Conservation (phyloP, 2,329 filamentous ascomycete species). For the Penicillium hesseltinei region DNA sequence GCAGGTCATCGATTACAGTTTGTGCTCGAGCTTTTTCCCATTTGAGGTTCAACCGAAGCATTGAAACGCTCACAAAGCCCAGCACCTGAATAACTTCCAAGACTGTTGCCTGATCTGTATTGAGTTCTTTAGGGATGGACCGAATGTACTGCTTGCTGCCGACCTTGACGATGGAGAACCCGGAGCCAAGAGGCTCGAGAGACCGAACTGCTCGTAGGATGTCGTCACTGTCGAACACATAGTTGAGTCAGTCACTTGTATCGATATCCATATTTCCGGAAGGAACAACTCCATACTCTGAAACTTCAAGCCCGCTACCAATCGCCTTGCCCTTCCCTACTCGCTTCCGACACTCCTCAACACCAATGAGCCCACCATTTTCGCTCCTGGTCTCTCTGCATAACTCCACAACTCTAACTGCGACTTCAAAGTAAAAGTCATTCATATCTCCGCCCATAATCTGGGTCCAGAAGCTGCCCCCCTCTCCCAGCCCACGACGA, state of each 20-base stretch:
- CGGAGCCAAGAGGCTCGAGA: slow-evolving; percentile 80
- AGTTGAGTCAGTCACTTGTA: not conserved
- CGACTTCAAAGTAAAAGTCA: slow-evolving; percentile 98
- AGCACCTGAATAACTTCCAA: slow-evolving; percentile 87
- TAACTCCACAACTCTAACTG: slow-evolving; percentile 90
- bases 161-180: slow-evolving; percentile 80
- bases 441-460: slow-evolving; percentile 88
- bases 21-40: slow-evolving; percentile 84
- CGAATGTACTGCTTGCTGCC: slow-evolving; percentile 84
- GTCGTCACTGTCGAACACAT: slow-evolving; percentile 63
- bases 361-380: slow-evolving; percentile 87
- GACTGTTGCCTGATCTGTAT: slow-evolving; percentile 88
- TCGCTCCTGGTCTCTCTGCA: slow-evolving; percentile 82
- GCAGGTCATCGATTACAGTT: slow-evolving; percentile 85
- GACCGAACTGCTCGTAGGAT: slow-evolving; percentile 85
- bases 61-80: slow-evolving; percentile 84
- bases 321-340: slow-evolving; percentile 72
- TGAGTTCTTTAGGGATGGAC: slow-evolving; percentile 91
- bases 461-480: slow-evolving; percentile 83
- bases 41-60: slow-evolving; percentile 79
- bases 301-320: slow-evolving; percentile 72
- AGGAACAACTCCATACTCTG: slow-evolving; percentile 57
- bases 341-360: slow-evolving; percentile 74
- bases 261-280: not conserved
- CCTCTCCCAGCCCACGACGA: slow-evolving; percentile 45